Evolutionary conservation across 306 rosid genomes (phyloP).

Genomic region (Mimosa bimucronata): DNA sequence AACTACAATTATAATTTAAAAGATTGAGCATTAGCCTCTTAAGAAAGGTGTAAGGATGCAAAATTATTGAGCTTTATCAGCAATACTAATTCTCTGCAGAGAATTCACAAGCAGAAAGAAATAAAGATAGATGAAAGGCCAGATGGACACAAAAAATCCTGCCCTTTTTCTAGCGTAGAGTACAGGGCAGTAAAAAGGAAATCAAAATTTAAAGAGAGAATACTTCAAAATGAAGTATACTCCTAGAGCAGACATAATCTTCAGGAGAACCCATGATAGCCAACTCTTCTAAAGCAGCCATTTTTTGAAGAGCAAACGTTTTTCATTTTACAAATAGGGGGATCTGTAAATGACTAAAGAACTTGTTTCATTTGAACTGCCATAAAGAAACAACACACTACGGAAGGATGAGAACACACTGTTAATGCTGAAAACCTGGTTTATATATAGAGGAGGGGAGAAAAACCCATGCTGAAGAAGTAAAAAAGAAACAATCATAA

Average conservation of each 20-base stretch:
- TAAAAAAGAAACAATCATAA: background rate
- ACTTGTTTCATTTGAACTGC: background rate
- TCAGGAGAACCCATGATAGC: slow-evolving; percentile 7
- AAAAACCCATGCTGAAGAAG: no score
- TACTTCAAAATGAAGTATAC: slow-evolving; percentile 4
- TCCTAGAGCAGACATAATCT: background rate
- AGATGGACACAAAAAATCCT: background rate
- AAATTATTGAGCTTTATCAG: background rate
- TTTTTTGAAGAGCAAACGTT: slow-evolving; percentile 6
- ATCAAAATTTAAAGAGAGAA: slow-evolving; percentile 4
- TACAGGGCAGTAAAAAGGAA: background rate
- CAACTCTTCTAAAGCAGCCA: background rate
- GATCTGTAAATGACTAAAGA: background rate
- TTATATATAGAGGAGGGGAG: background rate
- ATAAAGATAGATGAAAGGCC: background rate
- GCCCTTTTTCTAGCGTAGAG: background rate
- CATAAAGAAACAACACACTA: background rate
- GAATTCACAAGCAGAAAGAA: background rate
- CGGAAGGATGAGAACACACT: background rate
- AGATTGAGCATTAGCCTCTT: background rate
- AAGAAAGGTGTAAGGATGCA: slow-evolving; percentile 12
- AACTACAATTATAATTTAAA: background rate
- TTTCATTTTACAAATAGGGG: background rate
- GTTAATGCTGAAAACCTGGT: background rate
- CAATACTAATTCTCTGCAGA: background rate